Base-by-base conservation (phyloP, 106 monocot genomes). In the Platanthera guangdongensis region DNA sequence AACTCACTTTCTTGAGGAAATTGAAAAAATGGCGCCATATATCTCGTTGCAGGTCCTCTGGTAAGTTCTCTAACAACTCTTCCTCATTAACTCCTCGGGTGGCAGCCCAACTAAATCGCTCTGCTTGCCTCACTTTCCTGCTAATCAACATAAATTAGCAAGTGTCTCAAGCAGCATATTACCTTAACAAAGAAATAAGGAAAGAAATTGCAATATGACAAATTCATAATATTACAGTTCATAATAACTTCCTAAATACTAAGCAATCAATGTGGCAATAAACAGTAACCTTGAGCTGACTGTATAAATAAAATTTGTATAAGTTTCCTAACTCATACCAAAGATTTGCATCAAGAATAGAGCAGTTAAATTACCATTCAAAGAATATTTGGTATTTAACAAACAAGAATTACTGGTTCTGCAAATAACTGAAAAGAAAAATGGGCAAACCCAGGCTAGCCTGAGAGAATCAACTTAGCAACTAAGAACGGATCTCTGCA, bases 21-120 rank as follows among this genome's bases (percentile, higher is more conserved):
- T 72, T 80, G 82, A 94, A 94, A 59, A 94, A 86, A 80, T 94
- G 86, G 28, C 88, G 88, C 14, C 88, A 81, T 60, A 94, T 86
- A 9, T 88, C 84, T 74, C 83, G 68, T 79, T 90, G 90, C 39
- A 94, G 88, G 59, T 90, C 84, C 80, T 94, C 93, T 39, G 90
- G 90, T 78, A 94, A 75, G 54, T 90, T 88, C 51, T 81, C 60
- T 13, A 94, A 68, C 18, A 94, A 78, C 53, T 88, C 75, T 54
- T 90, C 90, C 75, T 90, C 93, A 83, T 94, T 87, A 16, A 83
- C 86, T 21, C 93, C 93, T 71, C 86, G 86, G 78, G 93, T 90
- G 21, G 93, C 84, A 54, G 81, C 85, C 93, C 93, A 94, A 62
- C 72, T 83, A 81, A 94, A 94, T 73, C 86, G 75, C 55, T 90